Conservation (phyloP, 306 rosid species). For the Casuarina cunninghamiana region DNA sequence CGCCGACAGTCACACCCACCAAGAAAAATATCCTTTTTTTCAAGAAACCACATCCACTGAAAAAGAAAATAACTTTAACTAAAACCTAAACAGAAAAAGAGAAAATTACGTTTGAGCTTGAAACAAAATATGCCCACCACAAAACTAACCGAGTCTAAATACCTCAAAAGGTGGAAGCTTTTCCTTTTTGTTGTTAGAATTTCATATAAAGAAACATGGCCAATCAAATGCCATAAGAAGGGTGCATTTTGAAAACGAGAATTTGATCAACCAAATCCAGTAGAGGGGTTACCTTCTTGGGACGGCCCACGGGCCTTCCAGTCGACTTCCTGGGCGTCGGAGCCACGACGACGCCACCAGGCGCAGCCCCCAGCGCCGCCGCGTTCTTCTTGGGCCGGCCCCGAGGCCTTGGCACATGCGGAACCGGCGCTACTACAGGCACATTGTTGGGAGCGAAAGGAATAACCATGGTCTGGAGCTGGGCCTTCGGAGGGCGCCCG, state of each 20-base stretch:
- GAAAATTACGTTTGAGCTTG: neutral
- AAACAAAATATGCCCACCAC: no score
- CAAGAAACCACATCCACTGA: no score
- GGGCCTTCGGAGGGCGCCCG: conserved; percentile 66
- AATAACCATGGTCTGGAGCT: conserved; percentile 44
- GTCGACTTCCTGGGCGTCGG: conserved; percentile 19
- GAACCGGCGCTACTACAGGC: neutral
- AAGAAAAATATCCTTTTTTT: no score
- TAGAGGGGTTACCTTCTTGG: conserved; percentile 57
- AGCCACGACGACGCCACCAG: conserved; percentile 13
- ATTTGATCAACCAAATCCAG: neutral
- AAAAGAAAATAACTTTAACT: no score
- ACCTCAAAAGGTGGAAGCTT: neutral
- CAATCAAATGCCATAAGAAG: neutral
- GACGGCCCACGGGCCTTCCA: conserved; percentile 77
- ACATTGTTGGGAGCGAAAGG: conserved; percentile 44
- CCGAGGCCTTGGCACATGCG: conserved; percentile 35
- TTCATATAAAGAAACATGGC: no score
- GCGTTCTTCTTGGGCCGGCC: conserved; percentile 65
- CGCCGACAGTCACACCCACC: no score
- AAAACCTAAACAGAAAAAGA: no score
- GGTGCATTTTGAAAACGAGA: neutral
- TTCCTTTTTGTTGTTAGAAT: no score
- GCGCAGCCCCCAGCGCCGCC: neutral
- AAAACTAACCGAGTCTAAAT: neutral